Base-by-base conservation (phyloP, 257 asterid genomes). In the Anisodus acutangulus region DNA sequence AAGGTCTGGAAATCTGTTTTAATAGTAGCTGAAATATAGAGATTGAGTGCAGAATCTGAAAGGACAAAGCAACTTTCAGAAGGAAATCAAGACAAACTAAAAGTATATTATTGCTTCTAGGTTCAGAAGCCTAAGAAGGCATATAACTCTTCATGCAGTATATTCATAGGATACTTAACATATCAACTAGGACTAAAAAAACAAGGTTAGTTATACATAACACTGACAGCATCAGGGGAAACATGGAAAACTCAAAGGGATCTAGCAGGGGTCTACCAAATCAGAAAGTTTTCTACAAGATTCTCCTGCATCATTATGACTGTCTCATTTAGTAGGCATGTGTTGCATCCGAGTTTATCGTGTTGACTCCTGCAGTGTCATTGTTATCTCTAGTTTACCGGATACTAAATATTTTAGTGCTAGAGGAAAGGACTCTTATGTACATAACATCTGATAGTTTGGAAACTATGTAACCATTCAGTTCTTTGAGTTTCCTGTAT, bases 251-350 rank as follows among this genome's bases (percentile, higher is more conserved):
- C 60, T 22, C 58, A 22, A 12, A 71, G 63, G 39, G 22, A 26
- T 22, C n/a, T 76, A 76, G 47, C 47, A 6, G 47, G 81, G 64
- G 47, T 49, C 47, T 51, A 15, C 57, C 47, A 76, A 76, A 76
- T 76, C 47, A 76, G 81, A 51, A 51, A 12, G 47, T 51, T 51
- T 15, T 76, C 47, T 76, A 7, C 58, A 76, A 76, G 64, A 76
- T 76, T 13, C 47, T 53, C 63, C 26, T 31, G 47, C 81, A 26
- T 76, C 47, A 76, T 76, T 11, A 51, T 47, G 80, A 19, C 60
- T 47, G 45, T 64, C n/a, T 26, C 43, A 26, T 26, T 26, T 76
- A 76, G 81, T 53, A 76, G 47, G 81, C 26, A 8, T 49, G 26
- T 15, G 59, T 3, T 76, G 19, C 47, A 53, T 76, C 8, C 5